phyloP scores from a whole-genome alignment of 352 stramenopile species.

The Phytophthora lateralis region DNA sequence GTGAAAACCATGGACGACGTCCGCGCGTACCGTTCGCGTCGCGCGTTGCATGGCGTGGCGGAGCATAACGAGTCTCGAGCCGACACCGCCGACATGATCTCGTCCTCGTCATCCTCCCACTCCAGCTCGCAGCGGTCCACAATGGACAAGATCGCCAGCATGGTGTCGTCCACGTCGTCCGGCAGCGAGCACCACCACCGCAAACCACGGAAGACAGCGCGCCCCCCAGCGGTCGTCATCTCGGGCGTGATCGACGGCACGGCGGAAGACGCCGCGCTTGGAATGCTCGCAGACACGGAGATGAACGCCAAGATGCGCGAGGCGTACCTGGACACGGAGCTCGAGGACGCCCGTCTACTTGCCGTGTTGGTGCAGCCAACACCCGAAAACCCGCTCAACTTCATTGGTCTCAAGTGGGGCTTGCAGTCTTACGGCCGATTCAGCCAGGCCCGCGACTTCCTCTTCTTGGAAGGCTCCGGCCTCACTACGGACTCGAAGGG shows the following conservation, averaged over 20 bases:
- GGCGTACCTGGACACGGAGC: constrained; percentile 44
- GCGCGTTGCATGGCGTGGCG: constrained; percentile 28
- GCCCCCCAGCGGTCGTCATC: constrained; percentile 37
- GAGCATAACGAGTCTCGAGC: constrained; percentile 27
- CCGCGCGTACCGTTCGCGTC: constrained; percentile 39
- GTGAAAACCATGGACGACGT: constrained; percentile 48
- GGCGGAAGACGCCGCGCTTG: constrained; percentile 46
- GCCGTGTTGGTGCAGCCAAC: constrained; percentile 37
- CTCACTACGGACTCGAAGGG: constrained; percentile 34
- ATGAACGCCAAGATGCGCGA: constrained; percentile 43
- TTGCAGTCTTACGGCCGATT: constrained; percentile 43
- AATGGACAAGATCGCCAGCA: constrained; percentile 31
- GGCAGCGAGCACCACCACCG: constrained; percentile 19
- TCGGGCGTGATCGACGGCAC: constrained; percentile 40
- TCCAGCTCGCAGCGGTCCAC: constrained; percentile 33
- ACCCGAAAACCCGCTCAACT: constrained; percentile 40
- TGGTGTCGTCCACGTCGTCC: constrained; percentile 32
- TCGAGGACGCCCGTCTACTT: constrained; percentile 43
- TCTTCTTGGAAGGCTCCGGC: constrained; percentile 50
- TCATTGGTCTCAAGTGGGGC: constrained; percentile 52
- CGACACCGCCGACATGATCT: constrained; percentile 27
- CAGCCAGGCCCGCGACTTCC: constrained; percentile 43
- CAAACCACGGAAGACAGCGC: constrained; percentile 29
- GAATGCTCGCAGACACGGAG: constrained; percentile 47
- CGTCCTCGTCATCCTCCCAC: constrained; percentile 33